Conservation (phyloP, 2,329 filamentous ascomycete species). For the Xylaria sp. region DNA sequence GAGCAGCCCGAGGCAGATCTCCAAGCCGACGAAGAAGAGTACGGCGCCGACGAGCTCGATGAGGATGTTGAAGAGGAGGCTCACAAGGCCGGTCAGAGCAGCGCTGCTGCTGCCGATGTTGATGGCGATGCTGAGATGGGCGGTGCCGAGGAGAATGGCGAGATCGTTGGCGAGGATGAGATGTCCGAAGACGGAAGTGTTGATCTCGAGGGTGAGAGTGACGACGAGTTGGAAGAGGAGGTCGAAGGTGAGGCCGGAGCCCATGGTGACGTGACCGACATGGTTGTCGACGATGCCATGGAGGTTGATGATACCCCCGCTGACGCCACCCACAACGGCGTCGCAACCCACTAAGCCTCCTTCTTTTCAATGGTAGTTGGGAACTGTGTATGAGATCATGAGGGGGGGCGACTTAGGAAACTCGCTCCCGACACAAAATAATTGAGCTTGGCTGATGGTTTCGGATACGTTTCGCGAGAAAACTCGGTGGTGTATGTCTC, state of each 20-base stretch:
- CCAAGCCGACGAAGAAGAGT: slow-evolving; percentile 77
- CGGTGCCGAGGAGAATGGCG: slow-evolving; percentile 45
- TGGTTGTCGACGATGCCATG: slow-evolving; percentile 38
- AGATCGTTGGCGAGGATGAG: slow-evolving; percentile 56
- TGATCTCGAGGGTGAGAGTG: slow-evolving; percentile 66
- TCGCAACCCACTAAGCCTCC: slow-evolving; percentile 25
- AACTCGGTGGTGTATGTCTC: slow-evolving; percentile 5
- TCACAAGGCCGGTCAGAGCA: slow-evolving; percentile 39
- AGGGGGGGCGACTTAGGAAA: slow-evolving; percentile 9
- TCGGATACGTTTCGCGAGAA: slow-evolving; percentile 11
- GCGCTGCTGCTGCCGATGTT: slow-evolving; percentile 44
- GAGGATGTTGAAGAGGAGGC: slow-evolving; percentile 54
- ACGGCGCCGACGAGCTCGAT: slow-evolving; percentile 84
- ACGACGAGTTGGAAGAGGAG: slow-evolving; percentile 60
- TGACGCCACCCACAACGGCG: slow-evolving; percentile 22
- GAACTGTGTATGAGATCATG: slow-evolving; percentile 19
- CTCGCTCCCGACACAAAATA: slow-evolving; percentile 9
- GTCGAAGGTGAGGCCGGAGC: slow-evolving; percentile 39
- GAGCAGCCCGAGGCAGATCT: slow-evolving; percentile 95
- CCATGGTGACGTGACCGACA: slow-evolving; percentile 26
- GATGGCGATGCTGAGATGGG: slow-evolving; percentile 68
- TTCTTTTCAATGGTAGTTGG: background rate
- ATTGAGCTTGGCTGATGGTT: slow-evolving; percentile 7
- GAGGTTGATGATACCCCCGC: slow-evolving; percentile 36
- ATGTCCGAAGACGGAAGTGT: slow-evolving; percentile 63